Evolutionary conservation across 148 eudicot species (phyloP), one percentile per base, ranked within the genome.

Genomic region (Simmondsia chinensis): DNA sequence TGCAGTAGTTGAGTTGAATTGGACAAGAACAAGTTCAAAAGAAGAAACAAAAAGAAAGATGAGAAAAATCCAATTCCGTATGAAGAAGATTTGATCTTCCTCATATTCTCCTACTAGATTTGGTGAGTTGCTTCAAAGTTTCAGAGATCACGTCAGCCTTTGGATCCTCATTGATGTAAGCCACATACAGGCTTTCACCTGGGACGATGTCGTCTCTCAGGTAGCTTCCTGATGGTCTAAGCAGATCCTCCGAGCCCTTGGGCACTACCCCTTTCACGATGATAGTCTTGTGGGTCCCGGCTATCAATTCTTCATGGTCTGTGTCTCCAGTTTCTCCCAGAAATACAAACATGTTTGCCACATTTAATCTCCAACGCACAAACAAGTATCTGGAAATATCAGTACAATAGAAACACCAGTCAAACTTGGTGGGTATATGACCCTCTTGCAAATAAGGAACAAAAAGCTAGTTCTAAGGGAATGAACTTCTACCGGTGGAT

Each of bases 251-350:
- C 0, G 87, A 79, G 21, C 86, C 86, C 34, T 67, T 75, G 41
- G 39, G 56, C 19, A 79, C 77, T 18, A 68, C 65, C 8, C 79
- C 82, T 57, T 69, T 77, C 69, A 82, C 50, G 22, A 82, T 67
- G 19, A 77, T 43, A 2, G 91, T 77, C 59, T 82, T 82, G 54
- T 82, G 85, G 9, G 91, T 69, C 28, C 79, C 82, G 0, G 82
- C 49, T 49, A 77, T 77, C 49, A 82, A 39, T 61, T 82, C 91
- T 36, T 82, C 91, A 15, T 74, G 71, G 54, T 82, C 91, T 0
- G 82, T 77, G 61, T 82, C 91, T 30, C 91, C 85, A 7, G 82
- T 74, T 56, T 82, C 91, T 34, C 91, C 85, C 12, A 82, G 69
- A 33, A 82, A 63, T 15, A 82, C 74, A 14, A 42, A 82, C 91